Base-by-base conservation (phyloP, 2,329 filamentous ascomycete genomes). In the Aspergillus hiratsukae region DNA sequence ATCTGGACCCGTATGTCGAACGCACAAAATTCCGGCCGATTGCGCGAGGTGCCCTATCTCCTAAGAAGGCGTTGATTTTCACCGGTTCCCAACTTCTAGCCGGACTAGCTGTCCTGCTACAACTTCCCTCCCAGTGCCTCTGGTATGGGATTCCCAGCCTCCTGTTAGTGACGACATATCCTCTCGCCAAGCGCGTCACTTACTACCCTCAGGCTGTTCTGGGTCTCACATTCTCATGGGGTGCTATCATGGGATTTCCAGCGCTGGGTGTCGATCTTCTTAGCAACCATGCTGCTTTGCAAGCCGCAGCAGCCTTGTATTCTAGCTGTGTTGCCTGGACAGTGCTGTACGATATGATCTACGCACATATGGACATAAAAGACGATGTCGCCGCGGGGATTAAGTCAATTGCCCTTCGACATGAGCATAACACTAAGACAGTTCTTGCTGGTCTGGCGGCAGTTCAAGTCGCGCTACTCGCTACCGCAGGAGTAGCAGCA, bases 171-270 rank as follows among this genome's bases (percentile, higher is more conserved):
- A 66, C 74, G 48, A 71, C 76, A 27, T 83, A 83, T 61, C 80
- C 81, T 2, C 74, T 81, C 41, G 76, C 76, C 43, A 83, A 83
- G 66, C 76, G 80, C 28, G 68, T 81, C 46, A 82, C 80, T 48
- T 71, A 82, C 63, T 83, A 80, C 61, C 78, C 81, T 1, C 81
- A 83, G 62, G 71, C 78, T 41, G 76, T 80, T 11, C 67, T 83
- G 9, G 81, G 81, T 7, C 68, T 79, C 57, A 75, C 78, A n/a
- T 77, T 82, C 58, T 80, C 78, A 1, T 80, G 75, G 74, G 79
- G 75, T 17, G 75, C 79, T 7, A 75, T 80, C 25, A 77, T 81
- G 73, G 75, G 76, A 14, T 77, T 76, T 51, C 73, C 77, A 0
- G 74, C 77, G 0, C 61, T 80, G 54, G 76, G 76, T 0, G 62